Evolutionary conservation across 441 rosid genomes (phyloP), one percentile per base, ranked within the genome.

Genomic region (Erysimum cheiri): DNA sequence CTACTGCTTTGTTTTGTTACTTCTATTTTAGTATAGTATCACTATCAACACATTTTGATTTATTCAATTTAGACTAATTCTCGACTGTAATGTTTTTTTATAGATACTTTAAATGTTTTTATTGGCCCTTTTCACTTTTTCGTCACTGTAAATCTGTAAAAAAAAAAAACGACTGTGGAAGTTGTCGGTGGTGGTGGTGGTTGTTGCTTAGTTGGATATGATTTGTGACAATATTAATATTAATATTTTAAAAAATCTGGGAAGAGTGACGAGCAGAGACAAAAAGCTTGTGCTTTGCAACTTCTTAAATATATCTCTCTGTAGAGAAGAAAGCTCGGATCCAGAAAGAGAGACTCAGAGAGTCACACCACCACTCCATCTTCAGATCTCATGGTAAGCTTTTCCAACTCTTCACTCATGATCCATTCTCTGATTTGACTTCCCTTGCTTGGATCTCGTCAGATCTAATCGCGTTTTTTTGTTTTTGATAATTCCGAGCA

Each of bases 131-230:
- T 31, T 61, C 2, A 37, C 22, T 48, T 49, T 33, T 32, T 57
- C 9, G n/a, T 31, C 48, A 71, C 65, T 9, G 76, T 54, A 72
- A 64, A 8, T 19, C 12, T n/a, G 62, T 53, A 71, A 53, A 43
- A 24, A 41, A 29, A 57, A 10, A 28, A 39, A 40, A 3, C 1
- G 11, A 61, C 64, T 37, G 73, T 35, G 72, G 40, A 15, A 67
- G 48, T 64, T 74, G 78, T 74, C 78, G 78, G 73, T 68, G 78
- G 69, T 54, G 59, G 41, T 67, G 70, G 69, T 74, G 52, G 76
- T 64, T 64, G 72, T 44, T 60, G 31, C 59, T 68, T 61, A 50
- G 50, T 67, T 60, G 69, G 49, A 48, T 54, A 43, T 67, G 71
- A 67, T 67, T 53, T 24, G 64, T 14, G 33, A 54, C 22, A 33